These are phyloP conservation scores for Nemania sp. DNA, from an alignment of 2,329 filamentous ascomycete species.

Conservation along the genomic window DNA sequence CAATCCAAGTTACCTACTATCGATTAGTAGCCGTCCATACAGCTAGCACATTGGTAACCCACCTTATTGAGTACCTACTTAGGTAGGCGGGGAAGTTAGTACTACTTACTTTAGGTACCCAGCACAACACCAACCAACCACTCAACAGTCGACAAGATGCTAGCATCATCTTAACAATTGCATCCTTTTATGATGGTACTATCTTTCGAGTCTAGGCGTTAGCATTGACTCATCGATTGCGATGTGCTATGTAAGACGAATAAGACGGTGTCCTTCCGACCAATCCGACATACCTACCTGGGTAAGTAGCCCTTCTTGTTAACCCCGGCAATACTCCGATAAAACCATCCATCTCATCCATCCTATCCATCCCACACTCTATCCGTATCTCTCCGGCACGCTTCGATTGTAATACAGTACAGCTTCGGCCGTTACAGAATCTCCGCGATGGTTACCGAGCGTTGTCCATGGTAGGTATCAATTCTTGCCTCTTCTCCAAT, in stretches of 20 bases:
- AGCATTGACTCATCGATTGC: not conserved
- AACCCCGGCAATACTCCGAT: slow-evolving; percentile 13
- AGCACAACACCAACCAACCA: not conserved
- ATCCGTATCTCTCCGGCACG: too few relatives aligned
- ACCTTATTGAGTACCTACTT: not conserved
- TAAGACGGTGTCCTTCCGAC: slow-evolving; percentile 9
- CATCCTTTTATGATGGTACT: not conserved
- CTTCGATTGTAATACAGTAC: not conserved
- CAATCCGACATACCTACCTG: slow-evolving; percentile 21
- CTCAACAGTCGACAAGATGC: not conserved
- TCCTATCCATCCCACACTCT: too few relatives aligned
- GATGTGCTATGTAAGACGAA: slow-evolving; percentile 11
- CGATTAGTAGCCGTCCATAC: not conserved
- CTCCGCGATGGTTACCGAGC: not conserved
- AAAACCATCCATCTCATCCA: slow-evolving; percentile 6
- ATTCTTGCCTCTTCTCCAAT: not conserved
- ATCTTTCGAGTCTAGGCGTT: not conserved
- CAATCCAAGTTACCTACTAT: not conserved
- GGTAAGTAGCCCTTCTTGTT: not conserved
- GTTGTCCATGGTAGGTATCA: not conserved
- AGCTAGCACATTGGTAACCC: too few relatives aligned
- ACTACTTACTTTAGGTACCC: too few relatives aligned
- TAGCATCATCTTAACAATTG: not conserved
- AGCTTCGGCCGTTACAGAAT: not conserved
- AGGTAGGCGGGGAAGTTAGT: not conserved